Base-by-base conservation (phyloP, 2,329 filamentous ascomycete genomes). In the Fusarium sp. region DNA sequence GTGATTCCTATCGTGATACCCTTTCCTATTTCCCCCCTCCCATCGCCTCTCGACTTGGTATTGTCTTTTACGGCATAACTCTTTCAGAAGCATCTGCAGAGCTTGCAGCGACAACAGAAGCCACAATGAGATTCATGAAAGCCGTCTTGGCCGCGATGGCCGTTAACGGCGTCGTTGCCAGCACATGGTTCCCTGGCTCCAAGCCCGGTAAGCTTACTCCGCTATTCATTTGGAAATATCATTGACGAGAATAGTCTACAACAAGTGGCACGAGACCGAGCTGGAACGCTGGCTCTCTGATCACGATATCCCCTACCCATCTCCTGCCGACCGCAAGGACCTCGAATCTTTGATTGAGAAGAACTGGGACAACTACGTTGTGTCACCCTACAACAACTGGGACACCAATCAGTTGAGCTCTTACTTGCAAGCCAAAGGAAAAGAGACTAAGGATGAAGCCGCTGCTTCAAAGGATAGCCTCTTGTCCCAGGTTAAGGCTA, bases 221-320 rank as follows among this genome's bases (percentile, higher is more conserved):
- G 9, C 6, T 26, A 5, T 4, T 31, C 12, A 31, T 19, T 39
- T 13, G 7, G 13, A 22, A 2, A 28, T 24, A 2, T n/a, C 5
- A 15, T 58, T 66, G 24, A 65, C 26, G 12, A 7, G 19, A 5
- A 9, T n/a, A 97, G 94, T 90, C 13, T 98, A 98, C 84, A 97
- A 98, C 81, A 97, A 95, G 77, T 99, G 95, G 95, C 94, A 98
- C 72, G 90, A 98, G 82, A 96, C 92, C 22, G 95, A 99, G 83
- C 87, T 99, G 28, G 94, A 99, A 81, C 88, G 93, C 72, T 99
- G 95, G 95, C 88, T 99, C 45, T 91, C 91, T 28, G 95, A 99
- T 75, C 86, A 98, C 79, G 87, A 93, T 75, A 84, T 99, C 55
- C 92, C 94, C 9, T 93, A 97, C 76, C 93, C 95, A n/a, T 89